Evolutionary conservation across 164 flowering plant species (phyloP).

Genomic region (Vitis rupestris): DNA sequence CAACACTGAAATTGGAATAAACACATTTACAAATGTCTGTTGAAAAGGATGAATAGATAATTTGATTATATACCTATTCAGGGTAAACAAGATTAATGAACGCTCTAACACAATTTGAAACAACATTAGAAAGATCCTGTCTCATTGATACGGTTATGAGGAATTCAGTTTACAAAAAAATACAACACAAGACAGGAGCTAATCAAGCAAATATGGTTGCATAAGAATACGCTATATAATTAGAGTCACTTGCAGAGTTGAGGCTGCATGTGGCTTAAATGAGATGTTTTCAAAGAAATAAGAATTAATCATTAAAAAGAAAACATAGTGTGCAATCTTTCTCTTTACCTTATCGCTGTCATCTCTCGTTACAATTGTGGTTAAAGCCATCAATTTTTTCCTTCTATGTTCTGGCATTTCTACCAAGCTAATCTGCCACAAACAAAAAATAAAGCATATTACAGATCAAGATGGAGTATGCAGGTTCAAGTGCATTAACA

Average conservation of each 20-base stretch:
- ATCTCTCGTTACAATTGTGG: conserved; percentile 82
- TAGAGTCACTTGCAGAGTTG: not conserved
- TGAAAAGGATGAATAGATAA: too few relatives aligned
- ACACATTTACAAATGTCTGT: too few relatives aligned
- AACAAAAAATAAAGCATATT: not conserved
- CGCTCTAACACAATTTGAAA: not conserved
- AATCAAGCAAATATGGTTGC: not conserved
- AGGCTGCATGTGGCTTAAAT: not conserved
- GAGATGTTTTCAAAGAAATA: not conserved
- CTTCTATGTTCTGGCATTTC: conserved; percentile 75
- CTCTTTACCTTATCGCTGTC: conserved; percentile 78
- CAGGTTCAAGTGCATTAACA: too few relatives aligned
- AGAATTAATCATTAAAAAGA: not conserved
- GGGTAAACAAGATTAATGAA: not conserved
- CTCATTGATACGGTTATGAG: not conserved
- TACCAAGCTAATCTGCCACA: conserved; percentile 79
- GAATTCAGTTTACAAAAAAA: not conserved
- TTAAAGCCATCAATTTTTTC: conserved; percentile 57
- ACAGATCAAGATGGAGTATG: too few relatives aligned
- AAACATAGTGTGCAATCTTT: not conserved
- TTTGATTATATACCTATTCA: too few relatives aligned
- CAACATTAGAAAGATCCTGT: not conserved
- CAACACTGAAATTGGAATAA: too few relatives aligned
- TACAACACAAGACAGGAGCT: not conserved
- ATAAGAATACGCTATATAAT: not conserved